These are phyloP conservation scores for Ascochyta clinopodiicola DNA, from an alignment of 2,329 filamentous ascomycete genomes.

Conservation along the genomic window DNA sequence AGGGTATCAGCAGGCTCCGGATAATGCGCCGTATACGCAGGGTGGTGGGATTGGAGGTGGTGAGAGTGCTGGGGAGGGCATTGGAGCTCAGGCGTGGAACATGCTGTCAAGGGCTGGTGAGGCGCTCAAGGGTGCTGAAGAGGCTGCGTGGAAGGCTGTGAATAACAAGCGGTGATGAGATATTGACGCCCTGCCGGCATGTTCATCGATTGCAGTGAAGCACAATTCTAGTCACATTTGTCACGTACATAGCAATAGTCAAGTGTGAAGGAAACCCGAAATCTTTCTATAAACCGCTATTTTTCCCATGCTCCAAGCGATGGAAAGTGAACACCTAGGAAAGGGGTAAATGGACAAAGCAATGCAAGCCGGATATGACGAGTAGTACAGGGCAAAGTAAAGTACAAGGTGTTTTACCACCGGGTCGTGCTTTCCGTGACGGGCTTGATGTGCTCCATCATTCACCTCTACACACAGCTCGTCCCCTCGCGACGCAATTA, in stretches of 20 bases:
- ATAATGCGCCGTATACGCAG: slow-evolving; percentile 47
- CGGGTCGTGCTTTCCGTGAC: slow-evolving; percentile 49
- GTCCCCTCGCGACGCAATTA: slow-evolving; percentile 42
- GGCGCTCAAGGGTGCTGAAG: slow-evolving; percentile 45
- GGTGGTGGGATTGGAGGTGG: slow-evolving; percentile 48
- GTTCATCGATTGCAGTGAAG: background rate
- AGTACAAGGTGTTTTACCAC: slow-evolving; percentile 52
- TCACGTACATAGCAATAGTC: slow-evolving; percentile 7
- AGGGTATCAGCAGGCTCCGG: slow-evolving; percentile 56
- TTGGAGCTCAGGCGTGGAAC: slow-evolving; percentile 45
- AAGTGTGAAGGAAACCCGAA: slow-evolving; percentile 37
- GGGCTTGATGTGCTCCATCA: slow-evolving; percentile 47
- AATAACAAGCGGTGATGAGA: slow-evolving; percentile 31
- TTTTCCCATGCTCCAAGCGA: slow-evolving; percentile 48
- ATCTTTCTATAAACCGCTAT: slow-evolving; percentile 49
- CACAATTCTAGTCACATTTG: slow-evolving; percentile 4
- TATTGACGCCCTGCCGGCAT: no score
- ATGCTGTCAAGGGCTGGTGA: slow-evolving; percentile 46
- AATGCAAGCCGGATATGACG: slow-evolving; percentile 49
- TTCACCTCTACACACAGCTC: slow-evolving; percentile 42
- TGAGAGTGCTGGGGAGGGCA: slow-evolving; percentile 33
- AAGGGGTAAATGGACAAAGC: slow-evolving; percentile 45
- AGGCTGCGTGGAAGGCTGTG: slow-evolving; percentile 45
- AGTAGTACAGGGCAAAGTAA: slow-evolving; percentile 52
- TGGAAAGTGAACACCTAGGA: slow-evolving; percentile 44